A percentile compares a stretch with the other conserved stretches of the same genome.
phyloP scores from a whole-genome alignment of 352 stramenopile genomes.

The Thraustotheca clavata region DNA sequence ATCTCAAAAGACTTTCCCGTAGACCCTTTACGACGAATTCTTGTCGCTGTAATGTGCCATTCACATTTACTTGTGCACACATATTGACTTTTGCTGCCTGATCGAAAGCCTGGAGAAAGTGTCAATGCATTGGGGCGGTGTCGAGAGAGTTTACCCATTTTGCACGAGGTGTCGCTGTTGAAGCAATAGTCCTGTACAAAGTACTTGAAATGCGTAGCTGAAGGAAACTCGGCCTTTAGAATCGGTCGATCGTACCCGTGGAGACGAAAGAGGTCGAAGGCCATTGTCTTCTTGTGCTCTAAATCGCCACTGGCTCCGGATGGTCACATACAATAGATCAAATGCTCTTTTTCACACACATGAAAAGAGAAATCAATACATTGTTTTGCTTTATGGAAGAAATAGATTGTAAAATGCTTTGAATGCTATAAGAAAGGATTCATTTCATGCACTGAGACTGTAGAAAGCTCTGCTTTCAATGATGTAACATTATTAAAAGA shows the following conservation, averaged over 20 bases:
- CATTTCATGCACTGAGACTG: no score
- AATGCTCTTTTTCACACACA: no score
- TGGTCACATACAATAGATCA: no score
- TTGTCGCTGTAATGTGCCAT: not conserved
- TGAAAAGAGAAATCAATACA: no score
- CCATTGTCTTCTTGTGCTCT: no score
- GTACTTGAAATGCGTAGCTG: conserved; percentile 8
- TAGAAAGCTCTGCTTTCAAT: no score
- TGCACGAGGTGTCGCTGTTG: conserved; percentile 9
- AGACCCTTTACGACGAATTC: not conserved
- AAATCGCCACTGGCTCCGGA: no score
- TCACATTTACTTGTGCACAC: conserved; percentile 3
- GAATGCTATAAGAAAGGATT: no score
- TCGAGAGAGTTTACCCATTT: conserved; percentile 3
- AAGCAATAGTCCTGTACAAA: conserved; percentile 12
- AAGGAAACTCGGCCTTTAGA: conserved; percentile 6
- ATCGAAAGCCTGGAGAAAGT: conserved; percentile 9
- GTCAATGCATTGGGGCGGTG: not conserved
- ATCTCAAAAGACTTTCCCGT: conserved; percentile 10
- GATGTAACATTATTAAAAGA: no score
- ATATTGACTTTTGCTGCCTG: conserved; percentile 7
- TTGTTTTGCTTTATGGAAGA: no score
- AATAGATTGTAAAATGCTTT: no score
- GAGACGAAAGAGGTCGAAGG: not conserved
- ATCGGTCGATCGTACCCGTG: conserved; percentile 3